Base-by-base conservation (phyloP, 495 filamentous ascomycete genomes). In the Daldinia caldariorum region DNA sequence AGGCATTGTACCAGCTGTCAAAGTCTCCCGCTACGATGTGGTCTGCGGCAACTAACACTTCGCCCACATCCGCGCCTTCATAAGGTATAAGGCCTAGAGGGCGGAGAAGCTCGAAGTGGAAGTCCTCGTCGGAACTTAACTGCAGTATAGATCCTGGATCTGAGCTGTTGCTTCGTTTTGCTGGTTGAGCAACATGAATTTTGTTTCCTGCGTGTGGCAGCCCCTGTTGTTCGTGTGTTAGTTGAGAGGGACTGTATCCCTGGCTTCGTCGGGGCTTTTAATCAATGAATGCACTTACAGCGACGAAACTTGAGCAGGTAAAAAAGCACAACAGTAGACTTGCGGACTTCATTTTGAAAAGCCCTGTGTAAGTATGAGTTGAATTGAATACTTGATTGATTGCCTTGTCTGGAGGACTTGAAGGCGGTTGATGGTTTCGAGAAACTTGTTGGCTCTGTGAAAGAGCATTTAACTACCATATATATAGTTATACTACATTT, bases 71-170 rank as follows among this genome's bases (percentile, higher is more conserved):
- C n/a, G 75, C 56, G 26, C 76, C 79, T 37, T 71, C 58, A 59
- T 79, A 80, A 20, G 66, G 66, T 7, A 74, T 67, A 14, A 65
- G 29, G 18, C 70, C 66, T 16, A 79, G 66, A 26, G 60, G 72
- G 1, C 76, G 69, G 22, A 82, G 72, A 29, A 79, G 51, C 62
- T 82, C 76, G 58, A 77, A 79, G 63, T 77, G 66, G 63, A 83
- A 80, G 51, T 65, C 43, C 9, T 22, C 37, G 57, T 82, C 79
- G 6, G 56, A 38, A 60, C 59, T 78, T 14, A 76, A 58, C 37
- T 63, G 67, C 10, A 71, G 38, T 65, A 71, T 71, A n/a, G 66
- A 62, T 4, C 20, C 67, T 9, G 61, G 34, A 37, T 29, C 34
- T 22, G 67, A 66, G 31, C 16, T 12, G 22, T 70, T 65, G 34